Evolutionary conservation across 2,329 filamentous ascomycete genomes (phyloP), one percentile per base, ranked within the genome.

Genomic region (Mollisia scopiformis): DNA sequence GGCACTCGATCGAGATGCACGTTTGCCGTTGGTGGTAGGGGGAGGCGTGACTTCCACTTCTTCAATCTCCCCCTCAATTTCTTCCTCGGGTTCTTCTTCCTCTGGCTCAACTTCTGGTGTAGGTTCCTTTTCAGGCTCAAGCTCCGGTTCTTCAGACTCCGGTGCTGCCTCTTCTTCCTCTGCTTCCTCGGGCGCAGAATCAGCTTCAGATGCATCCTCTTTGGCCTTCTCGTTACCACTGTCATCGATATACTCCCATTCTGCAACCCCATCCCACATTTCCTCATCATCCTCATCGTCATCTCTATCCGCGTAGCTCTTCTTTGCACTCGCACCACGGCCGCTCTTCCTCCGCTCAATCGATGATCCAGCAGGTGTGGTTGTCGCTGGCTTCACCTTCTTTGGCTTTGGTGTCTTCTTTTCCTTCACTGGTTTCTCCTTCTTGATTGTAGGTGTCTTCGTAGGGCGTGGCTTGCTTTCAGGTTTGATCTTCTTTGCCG

Each of bases 251-350:
- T 77, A 73, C 31, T 69, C 68, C 66, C 70, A 74, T 43, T 71
- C 66, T 11, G 70, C 65, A 30, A 75, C 73, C 3, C 73, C 73
- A 33, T 72, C 65, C 62, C 68, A 66, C 74, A 76, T 75, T 58
- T 75, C 75, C 59, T 75, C 70, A 33, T 75, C 75, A 50, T 75
- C 78, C 41, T 76, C 79, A 39, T 72, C 78, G 51, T 77, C 76
- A 55, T 76, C 76, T 35, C 72, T 66, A 58, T 77, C 75, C 14
- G 66, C 69, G 61, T 77, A 77, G 11, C 59, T 70, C 60, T 72
- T 74, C n/a, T 62, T 68, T 21, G 61, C 74, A 73, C 66, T 80
- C 67, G 64, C 75, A 70, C 65, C 75, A 62, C 76, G 68, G 19
- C 73, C 74, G 59, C 75, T 77, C 47, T 69, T 68, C 56, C 76